These are phyloP conservation scores for Tetrapisispora fleetii DNA, from an alignment of 805 yeast species.

Conservation along the genomic window DNA sequence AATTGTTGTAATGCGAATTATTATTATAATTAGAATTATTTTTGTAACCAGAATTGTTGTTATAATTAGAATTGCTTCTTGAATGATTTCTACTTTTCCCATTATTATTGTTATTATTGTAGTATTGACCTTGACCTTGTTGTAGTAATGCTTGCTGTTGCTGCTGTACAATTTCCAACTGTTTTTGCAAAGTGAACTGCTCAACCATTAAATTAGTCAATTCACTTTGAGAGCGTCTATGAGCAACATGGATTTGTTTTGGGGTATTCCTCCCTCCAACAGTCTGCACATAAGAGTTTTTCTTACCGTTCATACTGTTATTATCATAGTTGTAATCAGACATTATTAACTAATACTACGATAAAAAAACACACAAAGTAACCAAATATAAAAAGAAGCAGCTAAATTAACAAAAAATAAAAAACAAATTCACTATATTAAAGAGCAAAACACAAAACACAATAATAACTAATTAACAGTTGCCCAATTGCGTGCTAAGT, in stretches of 20 bases:
- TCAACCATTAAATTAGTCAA: constrained; percentile 88
- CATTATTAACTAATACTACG: neutral
- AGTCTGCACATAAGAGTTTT: neutral
- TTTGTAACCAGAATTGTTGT: too few relatives aligned
- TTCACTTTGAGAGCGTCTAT: constrained; percentile 92
- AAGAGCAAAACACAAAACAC: neutral
- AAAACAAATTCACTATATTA: too few relatives aligned
- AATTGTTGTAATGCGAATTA: constrained; percentile 22
- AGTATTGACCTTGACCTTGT: constrained; percentile 36
- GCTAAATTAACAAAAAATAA: neutral
- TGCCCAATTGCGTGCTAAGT: too few relatives aligned
- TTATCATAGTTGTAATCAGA: neutral
- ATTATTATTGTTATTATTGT: constrained; percentile 20
- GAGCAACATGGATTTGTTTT: constrained; percentile 82
- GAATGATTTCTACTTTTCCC: constrained; percentile 24
- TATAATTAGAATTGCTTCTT: constrained; percentile 28
- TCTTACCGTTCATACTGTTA: neutral
- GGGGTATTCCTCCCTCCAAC: constrained; percentile 34
- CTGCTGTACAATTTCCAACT: constrained; percentile 80
- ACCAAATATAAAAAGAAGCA: neutral
- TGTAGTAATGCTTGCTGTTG: constrained; percentile 63
- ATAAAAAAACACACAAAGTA: neutral
- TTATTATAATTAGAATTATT: constrained; percentile 25
- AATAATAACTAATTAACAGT: too few relatives aligned
- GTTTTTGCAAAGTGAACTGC: constrained; percentile 79